phyloP scores from a whole-genome alignment of 2,329 filamentous ascomycete genomes.

The Pestalotiopsis sp. region DNA sequence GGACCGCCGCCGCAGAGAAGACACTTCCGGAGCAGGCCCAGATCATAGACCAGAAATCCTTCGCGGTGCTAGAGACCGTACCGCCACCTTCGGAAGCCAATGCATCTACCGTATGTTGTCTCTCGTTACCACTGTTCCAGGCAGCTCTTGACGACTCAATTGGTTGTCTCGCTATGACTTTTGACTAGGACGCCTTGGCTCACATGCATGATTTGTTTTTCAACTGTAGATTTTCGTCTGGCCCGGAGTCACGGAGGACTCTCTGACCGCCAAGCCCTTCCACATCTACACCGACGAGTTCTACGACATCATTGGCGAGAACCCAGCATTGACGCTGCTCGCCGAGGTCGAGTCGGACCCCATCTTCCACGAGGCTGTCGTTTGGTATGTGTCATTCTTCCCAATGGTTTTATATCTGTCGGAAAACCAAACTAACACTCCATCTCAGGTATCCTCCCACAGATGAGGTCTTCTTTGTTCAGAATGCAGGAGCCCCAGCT shows the following conservation, averaged over 20 bases:
- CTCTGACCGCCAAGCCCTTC: slow-evolving; percentile 40
- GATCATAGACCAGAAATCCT: slow-evolving; percentile 44
- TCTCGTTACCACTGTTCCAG: neutral
- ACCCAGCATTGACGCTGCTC: slow-evolving; percentile 52
- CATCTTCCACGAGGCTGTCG: slow-evolving; percentile 58
- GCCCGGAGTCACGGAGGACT: slow-evolving; percentile 42
- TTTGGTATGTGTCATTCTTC: slow-evolving; percentile 41
- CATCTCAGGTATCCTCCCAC: slow-evolving; percentile 40
- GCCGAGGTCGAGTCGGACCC: slow-evolving; percentile 46
- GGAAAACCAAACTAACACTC: slow-evolving; percentile 9
- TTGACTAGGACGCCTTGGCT: neutral
- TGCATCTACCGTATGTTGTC: slow-evolving; percentile 34
- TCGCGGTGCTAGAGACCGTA: slow-evolving; percentile 43
- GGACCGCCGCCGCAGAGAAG: neutral
- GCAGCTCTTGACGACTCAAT: neutral
- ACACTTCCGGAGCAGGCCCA: slow-evolving; percentile 38
- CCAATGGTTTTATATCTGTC: neutral
- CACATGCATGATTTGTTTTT: neutral
- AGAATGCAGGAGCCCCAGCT: slow-evolving; percentile 49
- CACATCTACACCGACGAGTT: slow-evolving; percentile 56
- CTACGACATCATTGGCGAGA: slow-evolving; percentile 47
- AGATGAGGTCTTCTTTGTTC: slow-evolving; percentile 57
- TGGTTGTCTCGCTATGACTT: neutral
- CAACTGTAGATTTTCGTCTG: slow-evolving; percentile 40
- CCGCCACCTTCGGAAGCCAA: slow-evolving; percentile 38